These are phyloP conservation scores for Sphaerulina populicola DNA, from an alignment of 2,329 filamentous ascomycete genomes.

Conservation along the genomic window DNA sequence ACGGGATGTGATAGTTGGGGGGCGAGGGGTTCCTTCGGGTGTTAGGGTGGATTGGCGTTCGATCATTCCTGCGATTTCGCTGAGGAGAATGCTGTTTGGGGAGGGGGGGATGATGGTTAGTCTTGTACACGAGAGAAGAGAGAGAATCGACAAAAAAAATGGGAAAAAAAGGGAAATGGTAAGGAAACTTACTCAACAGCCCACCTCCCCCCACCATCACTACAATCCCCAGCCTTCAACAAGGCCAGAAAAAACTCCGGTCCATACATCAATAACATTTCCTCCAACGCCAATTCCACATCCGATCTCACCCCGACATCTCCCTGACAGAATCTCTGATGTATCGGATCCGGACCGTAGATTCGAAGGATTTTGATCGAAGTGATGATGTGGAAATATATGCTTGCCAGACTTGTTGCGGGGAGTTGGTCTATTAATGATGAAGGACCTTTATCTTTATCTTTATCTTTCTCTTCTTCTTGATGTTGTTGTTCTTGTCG, in stretches of 20 bases:
- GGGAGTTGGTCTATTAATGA: conserved; percentile 15
- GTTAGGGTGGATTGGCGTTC: conserved; percentile 20
- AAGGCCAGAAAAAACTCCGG: conserved; percentile 27
- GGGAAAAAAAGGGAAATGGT: too few relatives aligned
- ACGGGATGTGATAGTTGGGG: conserved; percentile 26
- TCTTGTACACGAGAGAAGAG: background rate
- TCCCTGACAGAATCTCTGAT: conserved; percentile 14
- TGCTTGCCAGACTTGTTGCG: conserved; percentile 27
- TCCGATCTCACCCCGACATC: conserved; percentile 25
- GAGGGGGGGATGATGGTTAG: background rate
- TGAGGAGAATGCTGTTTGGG: conserved; percentile 18
- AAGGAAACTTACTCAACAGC: conserved; percentile 21
- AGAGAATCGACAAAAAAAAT: too few relatives aligned
- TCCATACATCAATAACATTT: conserved; percentile 28
- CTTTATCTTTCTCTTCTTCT: background rate
- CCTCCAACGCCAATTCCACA: conserved; percentile 30
- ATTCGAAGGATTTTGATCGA: conserved; percentile 29
- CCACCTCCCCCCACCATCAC: background rate
- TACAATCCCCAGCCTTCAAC: conserved; percentile 12
- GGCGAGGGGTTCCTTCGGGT: conserved; percentile 17
- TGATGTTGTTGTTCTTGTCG: too few relatives aligned
- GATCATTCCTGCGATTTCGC: conserved; percentile 24
- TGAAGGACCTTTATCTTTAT: too few relatives aligned
- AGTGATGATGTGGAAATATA: conserved; percentile 30
- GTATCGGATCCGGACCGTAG: conserved; percentile 26